A percentile compares a stretch with the other conserved stretches of the same genome.
phyloP scores from a whole-genome alignment of 2,329 filamentous ascomycete genomes.

The Chaetomium olivaceum region DNA sequence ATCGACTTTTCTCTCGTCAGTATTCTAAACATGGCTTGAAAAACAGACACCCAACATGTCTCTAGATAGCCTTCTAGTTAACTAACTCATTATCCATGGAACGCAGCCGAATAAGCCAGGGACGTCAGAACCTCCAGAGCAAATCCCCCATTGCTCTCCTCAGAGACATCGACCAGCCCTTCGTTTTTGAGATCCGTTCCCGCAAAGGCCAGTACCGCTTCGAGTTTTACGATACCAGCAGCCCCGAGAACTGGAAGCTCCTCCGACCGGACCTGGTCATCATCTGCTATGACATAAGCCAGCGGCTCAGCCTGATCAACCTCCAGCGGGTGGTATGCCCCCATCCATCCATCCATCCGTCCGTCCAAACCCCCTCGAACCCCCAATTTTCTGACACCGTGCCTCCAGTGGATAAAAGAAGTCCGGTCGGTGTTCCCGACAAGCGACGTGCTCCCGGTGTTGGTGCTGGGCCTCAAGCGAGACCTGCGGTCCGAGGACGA shows the following conservation, averaged over 20 bases:
- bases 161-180: conserved; percentile 61
- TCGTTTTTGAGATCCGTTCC: conserved; percentile 55
- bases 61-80: too few species aligned
- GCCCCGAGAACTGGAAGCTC: conserved; percentile 60
- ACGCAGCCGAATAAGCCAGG: conserved; percentile 54
- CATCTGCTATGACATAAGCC: conserved; percentile 63
- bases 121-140: conserved; percentile 34
- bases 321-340: conserved; percentile 55
- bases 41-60: conserved; percentile 1
- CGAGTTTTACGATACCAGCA: conserved; percentile 61
- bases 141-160: conserved; percentile 50
- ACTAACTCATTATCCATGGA: background rate
- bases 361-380: background rate
- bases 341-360: background rate
- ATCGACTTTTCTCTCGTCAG: conserved; percentile 62
- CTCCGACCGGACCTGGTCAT: conserved; percentile 59
- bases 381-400: conserved; percentile 10
- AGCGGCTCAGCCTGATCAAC: conserved; percentile 58
- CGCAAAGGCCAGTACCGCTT: conserved; percentile 52
- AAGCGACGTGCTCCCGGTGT: conserved; percentile 52
- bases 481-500: conserved; percentile 60
- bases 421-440: conserved; percentile 50
- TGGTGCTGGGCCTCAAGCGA: conserved; percentile 61
- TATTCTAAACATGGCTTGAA: conserved; percentile 30
- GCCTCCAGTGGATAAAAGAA: conserved; percentile 58